Conservation (phyloP, 768 basidiomycete genomes). For the Pleurotus pulmonarius region DNA sequence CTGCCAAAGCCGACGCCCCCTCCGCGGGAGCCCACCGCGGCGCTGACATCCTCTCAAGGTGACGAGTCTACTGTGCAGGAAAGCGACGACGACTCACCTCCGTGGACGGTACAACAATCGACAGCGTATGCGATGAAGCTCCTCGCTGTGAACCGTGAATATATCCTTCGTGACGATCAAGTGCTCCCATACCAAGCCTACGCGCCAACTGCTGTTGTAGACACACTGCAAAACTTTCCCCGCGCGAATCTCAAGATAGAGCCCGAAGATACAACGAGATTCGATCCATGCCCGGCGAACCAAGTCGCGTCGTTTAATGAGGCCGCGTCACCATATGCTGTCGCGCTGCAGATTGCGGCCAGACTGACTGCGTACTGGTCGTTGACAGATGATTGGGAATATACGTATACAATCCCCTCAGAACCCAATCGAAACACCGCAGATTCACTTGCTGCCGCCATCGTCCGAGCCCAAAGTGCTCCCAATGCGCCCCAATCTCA, state of each 20-base stretch:
- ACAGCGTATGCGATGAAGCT: slow-evolving; percentile 65
- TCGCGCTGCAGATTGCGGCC: slow-evolving; percentile 71
- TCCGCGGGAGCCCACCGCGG: slow-evolving; percentile 5
- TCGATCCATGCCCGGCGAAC: slow-evolving; percentile 46
- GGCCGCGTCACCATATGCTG: slow-evolving; percentile 59
- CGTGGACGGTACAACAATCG: slow-evolving; percentile 62
- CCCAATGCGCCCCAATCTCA: slow-evolving; percentile 30
- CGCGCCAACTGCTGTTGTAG: slow-evolving; percentile 48
- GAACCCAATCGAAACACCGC: slow-evolving; percentile 14
- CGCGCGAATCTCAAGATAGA: slow-evolving; percentile 39
- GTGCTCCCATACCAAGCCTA: slow-evolving; percentile 78
- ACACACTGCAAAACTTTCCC: slow-evolving; percentile 42
- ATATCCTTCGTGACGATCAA: slow-evolving; percentile 47
- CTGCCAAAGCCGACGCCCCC: slow-evolving; percentile 20
- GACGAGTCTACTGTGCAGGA: slow-evolving; percentile 18
- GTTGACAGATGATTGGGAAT: slow-evolving; percentile 71
- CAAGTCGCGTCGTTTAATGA: slow-evolving; percentile 36
- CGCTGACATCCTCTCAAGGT: slow-evolving; percentile 14
- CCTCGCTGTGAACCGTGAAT: slow-evolving; percentile 50
- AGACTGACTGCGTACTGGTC: slow-evolving; percentile 63
- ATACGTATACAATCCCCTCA: slow-evolving; percentile 41
- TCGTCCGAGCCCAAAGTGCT: slow-evolving; percentile 43
- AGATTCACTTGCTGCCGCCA: slow-evolving; percentile 16
- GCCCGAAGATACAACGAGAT: slow-evolving; percentile 34
- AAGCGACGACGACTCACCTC: slow-evolving; percentile 17